These are phyloP conservation scores for Phytophthora crassamura DNA, from an alignment of 352 stramenopile species.

Conservation along the genomic window DNA sequence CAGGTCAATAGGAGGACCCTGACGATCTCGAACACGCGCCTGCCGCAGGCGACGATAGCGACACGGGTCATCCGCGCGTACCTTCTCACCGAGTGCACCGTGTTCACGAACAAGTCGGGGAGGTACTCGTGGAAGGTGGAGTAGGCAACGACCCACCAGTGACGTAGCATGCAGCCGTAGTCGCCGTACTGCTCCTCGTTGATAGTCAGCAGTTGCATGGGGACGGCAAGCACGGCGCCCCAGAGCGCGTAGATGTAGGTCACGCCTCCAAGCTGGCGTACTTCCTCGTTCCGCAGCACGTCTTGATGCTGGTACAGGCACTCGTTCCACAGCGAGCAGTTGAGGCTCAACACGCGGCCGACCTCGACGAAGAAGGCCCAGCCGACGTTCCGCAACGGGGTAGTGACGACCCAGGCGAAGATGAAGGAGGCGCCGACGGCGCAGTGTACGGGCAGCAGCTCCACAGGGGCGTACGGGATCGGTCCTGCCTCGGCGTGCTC, in stretches of 20 bases:
- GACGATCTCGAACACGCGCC: no score
- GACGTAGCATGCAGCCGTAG: no score
- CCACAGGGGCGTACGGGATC: not conserved
- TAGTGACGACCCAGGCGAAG: not conserved
- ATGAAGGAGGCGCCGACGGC: not conserved
- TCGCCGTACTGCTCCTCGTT: no score
- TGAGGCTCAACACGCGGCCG: not conserved
- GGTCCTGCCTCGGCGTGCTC: no score
- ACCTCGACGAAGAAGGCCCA: not conserved
- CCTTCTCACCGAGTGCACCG: no score
- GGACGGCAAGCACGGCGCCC: not conserved
- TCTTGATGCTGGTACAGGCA: not conserved
- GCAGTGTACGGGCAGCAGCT: not conserved
- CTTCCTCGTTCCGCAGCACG: not conserved
- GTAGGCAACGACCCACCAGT: no score
- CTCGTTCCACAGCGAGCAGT: not conserved
- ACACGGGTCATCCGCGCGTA: no score
- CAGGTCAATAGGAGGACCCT: no score
- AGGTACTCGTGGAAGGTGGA: no score
- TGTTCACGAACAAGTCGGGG: no score
- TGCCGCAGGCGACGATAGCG: no score
- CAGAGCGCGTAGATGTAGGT: not conserved
- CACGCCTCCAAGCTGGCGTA: not conserved
- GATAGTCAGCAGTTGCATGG: not conserved
- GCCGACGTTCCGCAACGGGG: not conserved